Conservation (phyloP, 1,139 yeast genomes). For the Candida albicans region DNA sequence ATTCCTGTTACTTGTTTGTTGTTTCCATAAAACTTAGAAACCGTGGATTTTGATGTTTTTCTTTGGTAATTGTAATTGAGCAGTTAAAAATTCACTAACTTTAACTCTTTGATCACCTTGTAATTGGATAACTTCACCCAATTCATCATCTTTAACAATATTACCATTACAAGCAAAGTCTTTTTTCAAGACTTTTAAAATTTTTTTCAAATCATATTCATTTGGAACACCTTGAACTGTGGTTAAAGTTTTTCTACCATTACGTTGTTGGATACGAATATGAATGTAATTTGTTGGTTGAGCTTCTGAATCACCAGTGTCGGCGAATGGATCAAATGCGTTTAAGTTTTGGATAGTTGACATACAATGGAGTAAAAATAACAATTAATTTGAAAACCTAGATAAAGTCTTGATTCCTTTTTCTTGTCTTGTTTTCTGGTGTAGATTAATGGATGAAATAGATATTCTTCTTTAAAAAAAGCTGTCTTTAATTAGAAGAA, state of each 20-base stretch:
- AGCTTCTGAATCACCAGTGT: slow-evolving; percentile 98
- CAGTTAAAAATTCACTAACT: slow-evolving; percentile 88
- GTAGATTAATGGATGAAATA: too few species aligned
- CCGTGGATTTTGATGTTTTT: slow-evolving; percentile 98
- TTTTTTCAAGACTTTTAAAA: slow-evolving; percentile 90
- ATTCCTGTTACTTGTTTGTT: neutral
- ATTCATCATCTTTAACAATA: slow-evolving; percentile 92
- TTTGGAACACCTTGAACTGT: slow-evolving; percentile 97
- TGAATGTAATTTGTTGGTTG: slow-evolving; percentile 95
- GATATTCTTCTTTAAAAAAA: too few species aligned
- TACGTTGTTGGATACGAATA: slow-evolving; percentile 99
- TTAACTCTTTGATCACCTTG: slow-evolving; percentile 99
- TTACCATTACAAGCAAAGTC: slow-evolving; percentile 99
- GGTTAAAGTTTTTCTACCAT: slow-evolving; percentile 98
- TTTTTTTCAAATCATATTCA: slow-evolving; percentile 93
- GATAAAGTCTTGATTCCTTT: neutral
- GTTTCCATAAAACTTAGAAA: slow-evolving; percentile 48
- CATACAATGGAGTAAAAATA: slow-evolving; percentile 37
- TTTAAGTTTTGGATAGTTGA: slow-evolving; percentile 96
- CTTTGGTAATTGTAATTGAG: slow-evolving; percentile 87
- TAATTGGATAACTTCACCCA: slow-evolving; percentile 95
- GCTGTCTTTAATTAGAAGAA: neutral
- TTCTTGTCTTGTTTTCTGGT: neutral
- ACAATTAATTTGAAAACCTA: neutral
- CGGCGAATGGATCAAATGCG: slow-evolving; percentile 99